These are phyloP conservation scores for Neurospora sp. DNA, from an alignment of 495 filamentous ascomycete species.

Conservation along the genomic window DNA sequence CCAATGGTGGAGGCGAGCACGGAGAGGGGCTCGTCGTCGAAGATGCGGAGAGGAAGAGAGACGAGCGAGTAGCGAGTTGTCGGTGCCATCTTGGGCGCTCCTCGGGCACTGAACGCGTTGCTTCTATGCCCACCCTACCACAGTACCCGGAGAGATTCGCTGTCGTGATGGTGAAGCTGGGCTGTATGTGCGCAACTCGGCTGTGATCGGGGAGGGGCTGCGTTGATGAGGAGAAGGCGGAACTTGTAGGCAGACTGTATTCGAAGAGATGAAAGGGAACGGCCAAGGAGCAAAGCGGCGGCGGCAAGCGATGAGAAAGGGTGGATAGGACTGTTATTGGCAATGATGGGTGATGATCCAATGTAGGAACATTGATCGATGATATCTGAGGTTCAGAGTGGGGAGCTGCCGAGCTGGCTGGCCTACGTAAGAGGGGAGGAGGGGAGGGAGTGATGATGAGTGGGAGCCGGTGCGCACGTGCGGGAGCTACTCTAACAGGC, in stretches of 20 bases:
- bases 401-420: not conserved
- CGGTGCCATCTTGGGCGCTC: not conserved
- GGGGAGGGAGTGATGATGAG: not conserved
- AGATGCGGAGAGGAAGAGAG: constrained; percentile 38
- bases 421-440: not conserved
- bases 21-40: constrained; percentile 66
- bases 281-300: not conserved
- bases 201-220: not conserved
- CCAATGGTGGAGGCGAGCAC: constrained; percentile 61
- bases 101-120: not conserved
- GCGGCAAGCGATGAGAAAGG: not conserved
- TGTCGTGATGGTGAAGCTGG: not conserved
- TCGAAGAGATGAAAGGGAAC: not conserved
- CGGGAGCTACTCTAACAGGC: not conserved
- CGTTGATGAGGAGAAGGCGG: not conserved
- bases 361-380: not conserved
- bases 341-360: not conserved
- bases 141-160: not conserved
- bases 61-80: constrained; percentile 34
- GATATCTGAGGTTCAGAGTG: not conserved
- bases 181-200: not conserved
- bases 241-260: not conserved
- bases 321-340: not conserved
- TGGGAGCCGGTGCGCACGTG: not conserved
- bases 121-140: not conserved